phyloP scores from a whole-genome alignment of 495 filamentous ascomycete species.

The Chaetomium tenue region DNA sequence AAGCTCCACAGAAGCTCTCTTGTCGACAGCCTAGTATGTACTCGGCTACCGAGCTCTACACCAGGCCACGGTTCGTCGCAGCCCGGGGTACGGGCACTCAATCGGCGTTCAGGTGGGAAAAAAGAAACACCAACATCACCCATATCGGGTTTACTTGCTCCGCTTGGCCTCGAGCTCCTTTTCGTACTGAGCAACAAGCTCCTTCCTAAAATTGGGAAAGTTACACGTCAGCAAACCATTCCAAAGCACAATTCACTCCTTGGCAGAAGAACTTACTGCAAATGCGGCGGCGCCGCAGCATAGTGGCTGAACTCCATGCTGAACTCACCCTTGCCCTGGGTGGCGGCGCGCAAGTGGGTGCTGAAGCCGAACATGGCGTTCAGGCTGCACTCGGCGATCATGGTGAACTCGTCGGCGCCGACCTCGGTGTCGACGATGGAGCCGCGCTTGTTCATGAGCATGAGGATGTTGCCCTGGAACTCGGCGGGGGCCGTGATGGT shows the following conservation, averaged over 20 bases:
- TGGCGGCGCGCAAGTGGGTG: slow-evolving; percentile 82
- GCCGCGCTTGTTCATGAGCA: slow-evolving; percentile 93
- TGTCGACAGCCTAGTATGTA: not conserved
- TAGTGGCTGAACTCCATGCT: slow-evolving; percentile 99
- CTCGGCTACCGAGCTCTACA: too few species aligned
- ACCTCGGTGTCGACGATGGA: slow-evolving; percentile 96
- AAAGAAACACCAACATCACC: not conserved
- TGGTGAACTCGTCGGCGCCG: slow-evolving; percentile 91
- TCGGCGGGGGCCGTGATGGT: slow-evolving; percentile 92
- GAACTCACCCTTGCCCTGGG: slow-evolving; percentile 98
- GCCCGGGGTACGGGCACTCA: not conserved
- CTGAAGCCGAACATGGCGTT: slow-evolving; percentile 98
- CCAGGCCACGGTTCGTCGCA: too few species aligned
- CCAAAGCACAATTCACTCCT: too few species aligned
- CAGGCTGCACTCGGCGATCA: slow-evolving; percentile 86
- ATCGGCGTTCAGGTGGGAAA: not conserved
- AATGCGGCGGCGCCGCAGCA: slow-evolving; percentile 74
- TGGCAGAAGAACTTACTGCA: slow-evolving; percentile 66
- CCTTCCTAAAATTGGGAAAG: slow-evolving; percentile 57
- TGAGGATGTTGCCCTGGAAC: slow-evolving; percentile 96
- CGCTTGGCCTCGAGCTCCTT: slow-evolving; percentile 76
- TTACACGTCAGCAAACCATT: slow-evolving; percentile 4
- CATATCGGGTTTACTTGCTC: slow-evolving; percentile 40
- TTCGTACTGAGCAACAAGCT: slow-evolving; percentile 81
- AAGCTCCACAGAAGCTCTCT: not conserved